A percentile compares a stretch with the other conserved stretches of the same genome.
Evolutionary conservation across 441 rosid genomes (phyloP).

Genomic region (Adansonia grandidieri): DNA sequence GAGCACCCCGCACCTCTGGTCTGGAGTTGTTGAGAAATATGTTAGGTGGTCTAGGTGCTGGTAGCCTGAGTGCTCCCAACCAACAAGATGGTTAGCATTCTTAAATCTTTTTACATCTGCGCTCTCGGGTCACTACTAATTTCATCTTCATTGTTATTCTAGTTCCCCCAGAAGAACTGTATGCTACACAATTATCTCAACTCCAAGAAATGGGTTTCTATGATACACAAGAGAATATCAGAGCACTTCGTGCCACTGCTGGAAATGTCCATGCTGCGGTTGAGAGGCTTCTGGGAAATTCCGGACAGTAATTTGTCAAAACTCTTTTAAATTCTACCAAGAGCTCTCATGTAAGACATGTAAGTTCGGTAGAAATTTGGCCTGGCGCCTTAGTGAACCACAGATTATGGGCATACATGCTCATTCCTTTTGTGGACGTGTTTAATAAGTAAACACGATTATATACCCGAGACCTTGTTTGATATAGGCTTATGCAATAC

Average conservation of each 20-base stretch:
- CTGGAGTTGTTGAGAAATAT: slow-evolving; percentile 58
- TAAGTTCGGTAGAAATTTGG: slow-evolving; percentile 25
- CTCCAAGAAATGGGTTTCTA: slow-evolving; percentile 94
- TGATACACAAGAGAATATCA: slow-evolving; percentile 84
- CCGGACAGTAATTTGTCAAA: slow-evolving; percentile 52
- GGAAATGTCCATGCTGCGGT: slow-evolving; percentile 91
- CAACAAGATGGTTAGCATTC: slow-evolving; percentile 50
- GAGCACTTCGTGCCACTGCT: slow-evolving; percentile 75
- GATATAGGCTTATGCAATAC: slow-evolving; percentile 17
- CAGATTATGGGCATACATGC: slow-evolving; percentile 1
- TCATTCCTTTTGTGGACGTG: slow-evolving; percentile 14
- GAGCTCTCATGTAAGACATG: too few relatives aligned
- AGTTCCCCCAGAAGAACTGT: slow-evolving; percentile 89
- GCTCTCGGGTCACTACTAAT: not conserved
- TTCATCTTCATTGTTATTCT: slow-evolving; percentile 17
- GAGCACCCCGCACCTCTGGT: slow-evolving; percentile 41
- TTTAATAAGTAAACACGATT: too few relatives aligned
- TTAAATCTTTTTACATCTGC: not conserved
- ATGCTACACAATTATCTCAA: slow-evolving; percentile 79
- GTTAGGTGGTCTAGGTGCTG: slow-evolving; percentile 67
- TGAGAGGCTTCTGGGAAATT: slow-evolving; percentile 80
- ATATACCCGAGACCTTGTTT: slow-evolving; percentile 4
- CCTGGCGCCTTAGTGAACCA: slow-evolving; percentile 18
- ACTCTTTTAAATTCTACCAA: slow-evolving; percentile 14
- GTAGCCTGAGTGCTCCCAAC: slow-evolving; percentile 45